Conservation (phyloP, 306 rosid species). For the Cucurbita moschata region DNA sequence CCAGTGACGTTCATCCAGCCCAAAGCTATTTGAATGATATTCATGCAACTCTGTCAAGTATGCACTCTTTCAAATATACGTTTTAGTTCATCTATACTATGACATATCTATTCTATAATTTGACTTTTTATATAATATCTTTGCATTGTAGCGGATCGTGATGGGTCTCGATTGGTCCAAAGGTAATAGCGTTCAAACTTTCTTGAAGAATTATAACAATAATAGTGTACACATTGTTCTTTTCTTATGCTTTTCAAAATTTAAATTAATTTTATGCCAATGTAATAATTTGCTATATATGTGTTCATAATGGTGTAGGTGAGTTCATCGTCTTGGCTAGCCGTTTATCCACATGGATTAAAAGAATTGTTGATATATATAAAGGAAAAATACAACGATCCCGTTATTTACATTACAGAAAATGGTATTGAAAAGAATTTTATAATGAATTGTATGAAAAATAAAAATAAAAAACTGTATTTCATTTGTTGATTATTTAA, state of each 20-base stretch:
- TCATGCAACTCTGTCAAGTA: slow-evolving; percentile 2
- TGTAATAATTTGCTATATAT: no score
- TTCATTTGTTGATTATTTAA: no score
- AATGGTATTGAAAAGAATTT: slow-evolving; percentile 15
- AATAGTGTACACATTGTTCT: no score
- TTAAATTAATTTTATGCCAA: neutral
- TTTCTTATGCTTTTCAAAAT: no score
- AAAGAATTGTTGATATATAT: slow-evolving; percentile 8
- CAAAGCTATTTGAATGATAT: slow-evolving; percentile 14
- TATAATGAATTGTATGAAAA: no score
- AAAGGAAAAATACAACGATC: slow-evolving; percentile 11
- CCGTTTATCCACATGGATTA: slow-evolving; percentile 15
- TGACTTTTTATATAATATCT: neutral
- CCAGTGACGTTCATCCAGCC: neutral
- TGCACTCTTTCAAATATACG: no score
- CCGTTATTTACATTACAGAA: slow-evolving; percentile 28
- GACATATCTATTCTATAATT: no score
- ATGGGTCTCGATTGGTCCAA: slow-evolving; percentile 25
- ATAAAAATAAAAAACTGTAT: no score
- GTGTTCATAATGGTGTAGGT: neutral
- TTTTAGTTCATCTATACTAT: no score
- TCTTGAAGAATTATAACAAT: no score
- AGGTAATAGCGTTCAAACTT: neutral
- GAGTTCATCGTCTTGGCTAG: neutral
- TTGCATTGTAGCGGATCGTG: neutral